These are phyloP conservation scores for Botrytis galanthina DNA, from an alignment of 2,329 filamentous ascomycete species.

Conservation along the genomic window DNA sequence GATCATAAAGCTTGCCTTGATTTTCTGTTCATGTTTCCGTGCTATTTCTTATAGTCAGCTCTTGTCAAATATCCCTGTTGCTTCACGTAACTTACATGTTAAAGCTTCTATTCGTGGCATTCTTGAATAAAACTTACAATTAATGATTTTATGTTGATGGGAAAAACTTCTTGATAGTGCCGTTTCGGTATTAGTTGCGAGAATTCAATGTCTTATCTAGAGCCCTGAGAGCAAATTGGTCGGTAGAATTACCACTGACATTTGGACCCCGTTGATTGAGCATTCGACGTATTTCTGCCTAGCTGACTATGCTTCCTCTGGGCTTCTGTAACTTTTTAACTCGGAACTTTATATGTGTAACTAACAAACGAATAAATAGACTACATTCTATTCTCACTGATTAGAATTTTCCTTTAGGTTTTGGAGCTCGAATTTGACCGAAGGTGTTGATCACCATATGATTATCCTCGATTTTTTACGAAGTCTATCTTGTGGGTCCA, in stretches of 20 bases:
- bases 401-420: background rate
- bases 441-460: no score
- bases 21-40: background rate
- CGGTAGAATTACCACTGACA: background rate
- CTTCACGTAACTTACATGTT: background rate
- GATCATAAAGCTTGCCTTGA: background rate
- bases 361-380: background rate
- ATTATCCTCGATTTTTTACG: background rate
- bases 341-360: background rate
- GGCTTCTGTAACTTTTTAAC: background rate
- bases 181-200: background rate
- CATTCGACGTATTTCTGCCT: background rate
- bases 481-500: no score
- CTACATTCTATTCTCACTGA: background rate
- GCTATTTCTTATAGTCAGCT: background rate
- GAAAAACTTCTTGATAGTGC: accelerated
- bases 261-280: accelerated
- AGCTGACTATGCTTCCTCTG: background rate
- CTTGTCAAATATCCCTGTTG: background rate
- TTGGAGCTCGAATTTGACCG: background rate
- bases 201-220: background rate
- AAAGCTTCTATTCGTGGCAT: background rate
- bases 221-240: background rate
- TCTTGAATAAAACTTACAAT: background rate
- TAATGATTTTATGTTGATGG: background rate